Conservation (phyloP, 1,284 basidiomycete species). For the Tilletia indica region DNA sequence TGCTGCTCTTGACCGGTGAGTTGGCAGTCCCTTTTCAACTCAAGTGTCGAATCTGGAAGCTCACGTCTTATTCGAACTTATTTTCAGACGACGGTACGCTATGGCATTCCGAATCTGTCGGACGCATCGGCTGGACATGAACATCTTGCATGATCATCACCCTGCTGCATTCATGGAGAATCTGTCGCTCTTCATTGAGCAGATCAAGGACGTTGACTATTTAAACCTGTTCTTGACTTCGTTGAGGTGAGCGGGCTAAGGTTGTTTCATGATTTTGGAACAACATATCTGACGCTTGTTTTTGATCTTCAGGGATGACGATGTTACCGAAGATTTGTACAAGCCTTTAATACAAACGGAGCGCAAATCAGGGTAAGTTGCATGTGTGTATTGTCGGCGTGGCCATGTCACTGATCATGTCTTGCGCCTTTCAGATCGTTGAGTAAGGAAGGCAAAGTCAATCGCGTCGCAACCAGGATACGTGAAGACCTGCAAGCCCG, state of each 20-base stretch:
- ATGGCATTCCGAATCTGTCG: slow-evolving; percentile 86
- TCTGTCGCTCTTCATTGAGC: slow-evolving; percentile 68
- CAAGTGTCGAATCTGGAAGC: no score
- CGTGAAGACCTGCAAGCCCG: slow-evolving; percentile 68
- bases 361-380: neutral
- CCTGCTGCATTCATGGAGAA: slow-evolving; percentile 66
- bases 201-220: slow-evolving; percentile 84
- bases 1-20: slow-evolving; percentile 33
- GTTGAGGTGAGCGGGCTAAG: slow-evolving; percentile 54
- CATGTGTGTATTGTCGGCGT: neutral
- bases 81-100: slow-evolving; percentile 62
- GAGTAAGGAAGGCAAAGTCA: slow-evolving; percentile 63
- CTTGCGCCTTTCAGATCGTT: slow-evolving; percentile 28
- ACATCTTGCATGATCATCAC: slow-evolving; percentile 79
- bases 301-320: slow-evolving; percentile 47
- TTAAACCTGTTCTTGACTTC: slow-evolving; percentile 88
- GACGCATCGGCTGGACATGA: slow-evolving; percentile 89
- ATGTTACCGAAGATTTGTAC: slow-evolving; percentile 57
- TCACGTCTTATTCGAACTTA: neutral
- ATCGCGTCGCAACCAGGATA: slow-evolving; percentile 75
- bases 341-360: slow-evolving; percentile 31
- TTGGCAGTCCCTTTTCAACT: neutral
- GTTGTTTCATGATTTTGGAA: no score
- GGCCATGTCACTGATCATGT: no score
- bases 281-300: no score